Percentiles rank a stretch among this genome's conserved stretches.
Evolutionary conservation across 2,329 filamentous ascomycete genomes (phyloP).

Genomic region (Penicillium expansum): DNA sequence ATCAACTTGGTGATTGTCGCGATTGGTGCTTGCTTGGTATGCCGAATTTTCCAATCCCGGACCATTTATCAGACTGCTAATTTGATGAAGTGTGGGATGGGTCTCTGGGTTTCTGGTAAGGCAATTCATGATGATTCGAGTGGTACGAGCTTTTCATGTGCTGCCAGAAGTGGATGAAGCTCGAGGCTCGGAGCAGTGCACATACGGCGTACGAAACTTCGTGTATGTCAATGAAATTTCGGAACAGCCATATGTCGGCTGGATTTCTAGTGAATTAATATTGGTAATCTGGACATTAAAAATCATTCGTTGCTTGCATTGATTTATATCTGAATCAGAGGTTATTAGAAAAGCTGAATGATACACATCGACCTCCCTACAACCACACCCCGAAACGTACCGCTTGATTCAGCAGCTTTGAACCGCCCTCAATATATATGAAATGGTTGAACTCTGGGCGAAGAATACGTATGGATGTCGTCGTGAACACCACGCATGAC

Average conservation of each 20-base stretch:
- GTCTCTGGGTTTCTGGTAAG: constrained; percentile 18
- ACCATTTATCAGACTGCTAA: not conserved
- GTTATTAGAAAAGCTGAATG: accelerated
- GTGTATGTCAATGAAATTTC: not conserved
- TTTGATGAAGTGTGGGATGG: constrained; percentile 13
- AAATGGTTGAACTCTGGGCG: too few relatives aligned
- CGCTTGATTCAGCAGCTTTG: not conserved
- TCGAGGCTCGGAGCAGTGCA: accelerated
- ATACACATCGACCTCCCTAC: too few relatives aligned
- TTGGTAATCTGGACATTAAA: too few relatives aligned
- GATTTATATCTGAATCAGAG: not conserved
- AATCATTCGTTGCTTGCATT: not conserved
- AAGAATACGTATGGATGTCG: not conserved
- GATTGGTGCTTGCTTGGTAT: constrained; percentile 13
- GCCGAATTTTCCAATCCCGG: not conserved
- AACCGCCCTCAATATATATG: too few relatives aligned
- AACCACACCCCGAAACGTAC: not conserved
- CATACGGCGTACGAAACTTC: not conserved
- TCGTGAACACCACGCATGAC: not conserved
- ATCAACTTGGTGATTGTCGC: constrained; percentile 11
- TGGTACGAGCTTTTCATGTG: constrained; percentile 16
- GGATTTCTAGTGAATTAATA: not conserved
- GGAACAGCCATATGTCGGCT: not conserved
- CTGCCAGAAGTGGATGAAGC: not conserved
- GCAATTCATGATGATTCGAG: constrained; percentile 13